These are phyloP conservation scores for Chalciporus chontae DNA, from an alignment of 768 basidiomycete genomes.

Conservation along the genomic window DNA sequence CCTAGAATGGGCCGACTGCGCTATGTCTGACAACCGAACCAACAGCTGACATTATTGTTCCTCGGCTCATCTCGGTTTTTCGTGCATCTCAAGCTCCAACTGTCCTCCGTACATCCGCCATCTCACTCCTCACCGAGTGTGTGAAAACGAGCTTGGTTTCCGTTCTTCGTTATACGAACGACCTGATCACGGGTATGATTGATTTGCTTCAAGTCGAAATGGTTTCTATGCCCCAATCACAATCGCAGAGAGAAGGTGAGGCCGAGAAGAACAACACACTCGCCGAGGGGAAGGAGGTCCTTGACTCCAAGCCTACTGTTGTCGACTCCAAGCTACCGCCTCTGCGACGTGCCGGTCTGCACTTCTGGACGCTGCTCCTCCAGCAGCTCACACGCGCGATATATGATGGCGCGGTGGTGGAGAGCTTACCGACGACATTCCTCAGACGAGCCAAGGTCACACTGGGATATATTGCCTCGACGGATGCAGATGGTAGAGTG, in stretches of 20 bases:
- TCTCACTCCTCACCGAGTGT: slow-evolving; percentile 73
- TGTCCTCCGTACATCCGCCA: slow-evolving; percentile 62
- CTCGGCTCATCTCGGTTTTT: slow-evolving; percentile 63
- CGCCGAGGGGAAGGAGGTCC: slow-evolving; percentile 14
- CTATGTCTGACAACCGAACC: slow-evolving; percentile 1
- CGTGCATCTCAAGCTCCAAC: slow-evolving; percentile 63
- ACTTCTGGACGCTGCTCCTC: slow-evolving; percentile 72
- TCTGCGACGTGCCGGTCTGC: slow-evolving; percentile 81
- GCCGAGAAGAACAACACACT: background rate
- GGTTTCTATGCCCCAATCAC: slow-evolving; percentile 21
- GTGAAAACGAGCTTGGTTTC: slow-evolving; percentile 61
- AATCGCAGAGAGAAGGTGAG: slow-evolving; percentile 16
- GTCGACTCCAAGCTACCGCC: slow-evolving; percentile 66
- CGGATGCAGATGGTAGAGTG: slow-evolving; percentile 70
- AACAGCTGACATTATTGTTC: slow-evolving; percentile 68
- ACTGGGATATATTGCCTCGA: slow-evolving; percentile 62
- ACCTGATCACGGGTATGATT: slow-evolving; percentile 64
- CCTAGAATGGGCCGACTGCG: background rate
- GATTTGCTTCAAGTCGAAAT: slow-evolving; percentile 74
- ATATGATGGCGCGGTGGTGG: slow-evolving; percentile 37
- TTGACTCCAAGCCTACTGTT: slow-evolving; percentile 58
- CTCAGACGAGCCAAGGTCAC: slow-evolving; percentile 55
- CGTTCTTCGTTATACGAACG: slow-evolving; percentile 56
- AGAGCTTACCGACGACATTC: slow-evolving; percentile 27
- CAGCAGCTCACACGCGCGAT: slow-evolving; percentile 51